Conservation (phyloP, 805 yeast genomes). For the Alloascoidea hylecoeti region DNA sequence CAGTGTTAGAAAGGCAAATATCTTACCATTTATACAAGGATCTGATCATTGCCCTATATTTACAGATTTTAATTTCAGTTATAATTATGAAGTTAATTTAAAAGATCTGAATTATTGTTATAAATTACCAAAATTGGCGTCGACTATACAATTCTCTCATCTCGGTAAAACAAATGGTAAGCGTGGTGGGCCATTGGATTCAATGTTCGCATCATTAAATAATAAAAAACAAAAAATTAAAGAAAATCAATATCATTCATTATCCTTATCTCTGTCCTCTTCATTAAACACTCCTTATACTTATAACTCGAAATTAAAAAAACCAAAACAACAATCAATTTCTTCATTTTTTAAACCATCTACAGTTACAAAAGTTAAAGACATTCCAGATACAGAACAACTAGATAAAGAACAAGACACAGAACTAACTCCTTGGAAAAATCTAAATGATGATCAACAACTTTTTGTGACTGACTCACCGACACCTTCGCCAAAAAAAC, state of each 20-base stretch:
- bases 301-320: not conserved
- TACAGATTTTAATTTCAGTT: constrained; percentile 36
- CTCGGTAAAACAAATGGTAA: not conserved
- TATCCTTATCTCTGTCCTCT: too few species aligned
- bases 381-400: not conserved
- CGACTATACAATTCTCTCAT: not conserved
- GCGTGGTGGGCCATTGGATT: constrained; percentile 3
- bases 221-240: constrained; percentile 4
- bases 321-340: not conserved
- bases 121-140: constrained; percentile 1
- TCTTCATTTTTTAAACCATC: not conserved
- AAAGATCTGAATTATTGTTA: not conserved
- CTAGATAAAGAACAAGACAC: too few species aligned
- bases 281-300: not conserved
- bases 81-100: constrained; percentile 1
- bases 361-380: not conserved
- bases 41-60: constrained; percentile 93
- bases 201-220: not conserved
- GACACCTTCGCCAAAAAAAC: not conserved
- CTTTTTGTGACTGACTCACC: constrained; percentile 7
- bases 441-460: constrained; percentile 1
- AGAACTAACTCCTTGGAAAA: not conserved
- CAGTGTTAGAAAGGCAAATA: constrained; percentile 28
- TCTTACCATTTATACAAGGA: constrained; percentile 63
- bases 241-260: too few species aligned